Percentiles rank a stretch among this genome's conserved stretches.
phyloP scores from a whole-genome alignment of 805 yeast species.

The Maudiozyma turicensis region DNA sequence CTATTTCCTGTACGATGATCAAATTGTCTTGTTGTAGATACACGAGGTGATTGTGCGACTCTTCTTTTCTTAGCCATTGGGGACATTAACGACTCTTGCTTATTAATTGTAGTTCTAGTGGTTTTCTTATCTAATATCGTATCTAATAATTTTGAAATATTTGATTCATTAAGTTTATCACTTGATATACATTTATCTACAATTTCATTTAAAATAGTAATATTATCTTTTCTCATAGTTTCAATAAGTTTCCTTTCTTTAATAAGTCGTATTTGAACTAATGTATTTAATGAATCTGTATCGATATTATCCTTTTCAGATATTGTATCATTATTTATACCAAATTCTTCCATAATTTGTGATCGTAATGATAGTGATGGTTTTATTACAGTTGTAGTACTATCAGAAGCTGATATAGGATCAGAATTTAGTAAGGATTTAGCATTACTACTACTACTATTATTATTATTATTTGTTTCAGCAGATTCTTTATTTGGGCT shows the following conservation, averaged over 20 bases:
- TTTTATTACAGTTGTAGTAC: neutral
- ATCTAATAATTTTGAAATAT: conserved; percentile 11
- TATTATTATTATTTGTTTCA: neutral
- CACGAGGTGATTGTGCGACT: conserved; percentile 1
- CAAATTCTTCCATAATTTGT: neutral
- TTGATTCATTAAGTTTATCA: conserved; percentile 11
- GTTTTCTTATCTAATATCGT: neutral
- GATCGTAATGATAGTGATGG: neutral
- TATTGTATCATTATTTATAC: neutral
- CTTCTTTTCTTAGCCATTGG: conserved; percentile 7
- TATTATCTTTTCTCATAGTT: conserved; percentile 12
- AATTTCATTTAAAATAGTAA: conserved; percentile 11
- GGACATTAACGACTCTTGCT: conserved; percentile 4
- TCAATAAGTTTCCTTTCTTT: conserved; percentile 15
- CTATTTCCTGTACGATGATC: conserved; percentile 8
- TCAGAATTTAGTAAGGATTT: conserved; percentile 1
- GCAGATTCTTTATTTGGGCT: neutral
- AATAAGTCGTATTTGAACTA: conserved; percentile 12
- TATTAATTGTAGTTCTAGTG: neutral
- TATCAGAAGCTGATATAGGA: neutral
- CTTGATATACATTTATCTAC: conserved; percentile 14
- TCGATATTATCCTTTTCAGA: conserved; percentile 5
- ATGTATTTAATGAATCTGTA: conserved; percentile 9
- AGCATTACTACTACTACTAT: neutral
- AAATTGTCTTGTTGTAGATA: conserved; percentile 7